These are phyloP conservation scores for Neopestalotiopsis rosae DNA, from an alignment of 2,329 filamentous ascomycete species.

Conservation along the genomic window DNA sequence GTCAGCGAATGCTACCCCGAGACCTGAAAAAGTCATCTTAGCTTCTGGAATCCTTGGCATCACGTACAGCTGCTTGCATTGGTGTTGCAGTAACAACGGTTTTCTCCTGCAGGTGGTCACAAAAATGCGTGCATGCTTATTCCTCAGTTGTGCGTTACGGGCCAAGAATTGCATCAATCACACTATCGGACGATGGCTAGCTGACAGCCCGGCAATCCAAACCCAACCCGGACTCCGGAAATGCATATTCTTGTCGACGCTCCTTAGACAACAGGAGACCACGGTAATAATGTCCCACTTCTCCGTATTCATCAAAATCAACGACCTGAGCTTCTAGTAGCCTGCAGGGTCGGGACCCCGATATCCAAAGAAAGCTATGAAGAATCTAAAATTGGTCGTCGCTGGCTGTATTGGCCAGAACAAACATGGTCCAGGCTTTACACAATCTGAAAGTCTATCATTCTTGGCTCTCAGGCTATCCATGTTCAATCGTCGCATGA, in stretches of 20 bases:
- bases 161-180: too few species aligned
- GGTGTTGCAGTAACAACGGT: not conserved
- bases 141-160: too few species aligned
- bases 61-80: not conserved
- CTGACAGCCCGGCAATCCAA: slow-evolving; percentile 1
- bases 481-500: not conserved
- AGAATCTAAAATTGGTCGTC: not conserved
- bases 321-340: not conserved
- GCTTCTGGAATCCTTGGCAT: not conserved
- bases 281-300: not conserved
- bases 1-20: not conserved
- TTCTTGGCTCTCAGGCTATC: not conserved
- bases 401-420: not conserved
- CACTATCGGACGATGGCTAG: not conserved
- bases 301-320: not conserved
- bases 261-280: not conserved
- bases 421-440: not conserved
- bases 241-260: not conserved
- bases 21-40: slow-evolving; percentile 1
- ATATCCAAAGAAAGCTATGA: not conserved
- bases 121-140: not conserved
- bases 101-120: not conserved
- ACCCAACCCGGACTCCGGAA: not conserved
- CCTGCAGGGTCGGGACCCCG: not conserved
- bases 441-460: not conserved